phyloP scores from a whole-genome alignment of 2,329 filamentous ascomycete species.

The Aureobasidium leucospermi region DNA sequence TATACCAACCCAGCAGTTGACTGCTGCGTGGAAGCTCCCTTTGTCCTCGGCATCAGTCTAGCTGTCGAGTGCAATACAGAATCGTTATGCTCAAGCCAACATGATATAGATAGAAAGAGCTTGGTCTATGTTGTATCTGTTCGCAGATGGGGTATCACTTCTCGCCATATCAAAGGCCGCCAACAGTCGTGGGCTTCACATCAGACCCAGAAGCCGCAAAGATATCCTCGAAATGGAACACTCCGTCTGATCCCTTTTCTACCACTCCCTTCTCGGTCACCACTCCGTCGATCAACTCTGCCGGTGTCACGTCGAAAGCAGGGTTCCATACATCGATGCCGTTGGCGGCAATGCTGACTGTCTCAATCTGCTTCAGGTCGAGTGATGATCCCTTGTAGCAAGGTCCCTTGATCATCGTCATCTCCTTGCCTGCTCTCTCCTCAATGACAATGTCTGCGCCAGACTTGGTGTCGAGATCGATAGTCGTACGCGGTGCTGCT shows the following conservation, averaged over 20 bases:
- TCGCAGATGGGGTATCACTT: background rate
- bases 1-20: too few relatives aligned
- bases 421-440: conserved; percentile 71
- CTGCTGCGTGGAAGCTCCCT: too few relatives aligned
- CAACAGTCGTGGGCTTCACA: conserved; percentile 27
- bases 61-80: too few relatives aligned
- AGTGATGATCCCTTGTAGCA: conserved; percentile 53
- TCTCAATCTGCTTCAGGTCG: conserved; percentile 55
- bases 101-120: background rate
- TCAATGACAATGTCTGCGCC: conserved; percentile 84
- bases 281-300: conserved; percentile 81
- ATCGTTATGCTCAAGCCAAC: background rate
- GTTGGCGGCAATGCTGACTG: conserved; percentile 69
- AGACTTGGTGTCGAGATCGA: conserved; percentile 72
- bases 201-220: conserved; percentile 25
- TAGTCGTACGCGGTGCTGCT: conserved; percentile 87
- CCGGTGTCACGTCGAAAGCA: conserved; percentile 90
- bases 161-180: conserved; percentile 20
- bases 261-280: conserved; percentile 88
- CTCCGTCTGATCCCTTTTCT: conserved; percentile 64
- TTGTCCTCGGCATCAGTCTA: too few relatives aligned
- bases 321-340: conserved; percentile 91
- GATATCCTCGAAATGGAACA: conserved; percentile 52
- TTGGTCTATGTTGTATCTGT: background rate
- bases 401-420: conserved; percentile 78